phyloP scores from a whole-genome alignment of 164 flowering plant species.

The Aristolochia fimbriata region DNA sequence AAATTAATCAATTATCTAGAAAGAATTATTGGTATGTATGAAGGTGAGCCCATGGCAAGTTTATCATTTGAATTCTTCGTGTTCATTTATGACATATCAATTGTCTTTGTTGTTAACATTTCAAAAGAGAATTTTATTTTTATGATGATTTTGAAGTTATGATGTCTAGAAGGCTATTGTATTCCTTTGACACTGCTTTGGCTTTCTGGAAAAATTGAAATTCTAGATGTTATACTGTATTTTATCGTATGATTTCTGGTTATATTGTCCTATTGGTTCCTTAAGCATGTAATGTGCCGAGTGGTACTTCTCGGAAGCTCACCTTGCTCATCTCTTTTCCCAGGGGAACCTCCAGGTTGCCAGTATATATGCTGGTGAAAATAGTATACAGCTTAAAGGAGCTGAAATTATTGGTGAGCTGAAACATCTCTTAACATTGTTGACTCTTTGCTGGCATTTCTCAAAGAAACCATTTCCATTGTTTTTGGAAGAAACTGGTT shows the following conservation, averaged over 20 bases:
- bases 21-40: no score
- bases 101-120: no score
- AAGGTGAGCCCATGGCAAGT: no score
- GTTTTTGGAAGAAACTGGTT: constrained; percentile 86
- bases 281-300: background rate
- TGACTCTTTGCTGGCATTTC: constrained; percentile 95
- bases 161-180: no score
- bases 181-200: no score
- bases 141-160: no score
- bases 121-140: no score
- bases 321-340: constrained; percentile 8
- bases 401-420: constrained; percentile 59
- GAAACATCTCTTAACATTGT: constrained; percentile 52
- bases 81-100: no score
- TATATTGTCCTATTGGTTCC: background rate
- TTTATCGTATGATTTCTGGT: background rate
- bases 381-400: constrained; percentile 66
- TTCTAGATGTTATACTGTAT: no score
- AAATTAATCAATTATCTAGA: no score
- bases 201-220: no score
- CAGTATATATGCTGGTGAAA: constrained; percentile 67
- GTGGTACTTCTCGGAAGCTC: background rate
- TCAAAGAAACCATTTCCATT: constrained; percentile 84
- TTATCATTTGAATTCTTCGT: no score
- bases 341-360: constrained; percentile 79